Evolutionary conservation across 805 yeast species (phyloP), one percentile per base, ranked within the genome.

Genomic region (Nakazawaea populi): DNA sequence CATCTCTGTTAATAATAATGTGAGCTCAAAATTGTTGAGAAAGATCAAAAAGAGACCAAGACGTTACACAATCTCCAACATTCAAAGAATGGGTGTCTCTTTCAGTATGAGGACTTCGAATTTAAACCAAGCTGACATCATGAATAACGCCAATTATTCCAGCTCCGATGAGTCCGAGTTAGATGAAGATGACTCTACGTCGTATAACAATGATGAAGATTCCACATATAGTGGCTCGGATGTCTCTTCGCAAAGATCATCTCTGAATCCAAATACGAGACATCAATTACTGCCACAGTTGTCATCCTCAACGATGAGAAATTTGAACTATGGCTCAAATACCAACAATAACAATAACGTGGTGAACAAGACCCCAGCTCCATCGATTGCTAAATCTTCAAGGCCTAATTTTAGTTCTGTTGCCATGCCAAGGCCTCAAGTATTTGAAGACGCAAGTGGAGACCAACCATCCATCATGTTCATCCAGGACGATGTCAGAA

Each of bases 41-140:
- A 63, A 66, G 41, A 63, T 71, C 46, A 60, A 62, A 29, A 66
- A 52, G 31, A 71, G 47, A 18, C 42, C 48, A 7, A 61, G 79
- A 51, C 63, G 80, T 43, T 74, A 71, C 49, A 75, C 82, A 0
- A 64, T 88, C 24, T 80, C 92, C 8, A 80, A 83, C 47, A 65
- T 89, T 47, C 94, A 87, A 60, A 82, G 80, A 53, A 71, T 85
- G 57, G 97, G 97, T 0, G 79, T 90, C 4, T 82, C 94, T 1
- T 76, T 88, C 53, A 83, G 85, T 47, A 87, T 91, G 84, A 83
- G 83, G 52, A 79, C 92, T 1, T 80, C 75, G 51, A 72, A 70
- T 56, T 67, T 82, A 3, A 65, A 66, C 7, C 68, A 66, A 18
- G 55, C 67, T 34, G 74, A 65, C 44, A 56, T 63, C 40, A 55